These are phyloP conservation scores for Periconia macrospinosa DNA, from an alignment of 2,329 filamentous ascomycete genomes.

Conservation along the genomic window DNA sequence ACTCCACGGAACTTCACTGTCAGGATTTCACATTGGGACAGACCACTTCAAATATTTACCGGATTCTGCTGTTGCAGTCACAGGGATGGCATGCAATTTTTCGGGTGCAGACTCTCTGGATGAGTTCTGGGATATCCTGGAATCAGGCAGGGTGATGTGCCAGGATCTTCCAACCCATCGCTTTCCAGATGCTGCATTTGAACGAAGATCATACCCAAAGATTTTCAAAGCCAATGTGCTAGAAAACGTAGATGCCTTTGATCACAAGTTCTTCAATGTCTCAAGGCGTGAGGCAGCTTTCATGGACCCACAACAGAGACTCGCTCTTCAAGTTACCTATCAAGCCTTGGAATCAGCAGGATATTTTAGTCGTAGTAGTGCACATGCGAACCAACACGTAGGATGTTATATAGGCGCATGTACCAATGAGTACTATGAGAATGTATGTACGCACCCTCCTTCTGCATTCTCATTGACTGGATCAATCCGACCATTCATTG, in stretches of 20 bases:
- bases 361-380: conserved; percentile 3
- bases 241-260: conserved; percentile 1
- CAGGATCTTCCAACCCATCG: not conserved
- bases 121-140: conserved; percentile 22
- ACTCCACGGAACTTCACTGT: too few relatives aligned
- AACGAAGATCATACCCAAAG: not conserved
- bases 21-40: too few relatives aligned
- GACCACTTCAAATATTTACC: not conserved
- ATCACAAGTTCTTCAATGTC: conserved; percentile 9
- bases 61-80: not conserved
- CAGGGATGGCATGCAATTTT: conserved; percentile 2
- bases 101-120: not conserved
- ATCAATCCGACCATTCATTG: conserved; percentile 23
- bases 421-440: conserved; percentile 34
- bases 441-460: conserved; percentile 13
- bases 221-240: conserved; percentile 17
- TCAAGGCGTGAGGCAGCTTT: conserved; percentile 4
- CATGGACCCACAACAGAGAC: conserved; percentile 13
- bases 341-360: conserved; percentile 27
- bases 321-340: conserved; percentile 26
- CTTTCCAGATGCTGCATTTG: not conserved
- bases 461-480: conserved; percentile 22
- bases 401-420: conserved; percentile 38
- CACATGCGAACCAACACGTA: conserved; percentile 14
- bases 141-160: conserved; percentile 31